Conservation (phyloP, 352 stramenopile species). For the Pythium chondricola region DNA sequence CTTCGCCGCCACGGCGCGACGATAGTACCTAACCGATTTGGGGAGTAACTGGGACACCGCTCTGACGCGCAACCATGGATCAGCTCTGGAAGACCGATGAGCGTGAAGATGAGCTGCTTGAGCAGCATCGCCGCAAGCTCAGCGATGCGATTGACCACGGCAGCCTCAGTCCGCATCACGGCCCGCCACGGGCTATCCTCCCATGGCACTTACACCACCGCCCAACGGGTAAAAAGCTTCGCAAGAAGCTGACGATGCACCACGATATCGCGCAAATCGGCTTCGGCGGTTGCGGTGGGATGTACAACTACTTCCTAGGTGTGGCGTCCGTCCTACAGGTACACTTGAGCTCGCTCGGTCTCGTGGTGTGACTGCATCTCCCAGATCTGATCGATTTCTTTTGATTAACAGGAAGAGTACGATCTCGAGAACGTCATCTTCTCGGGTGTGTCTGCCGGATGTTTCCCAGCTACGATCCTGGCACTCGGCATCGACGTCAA, state of each 20-base stretch:
- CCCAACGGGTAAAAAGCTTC: slow-evolving; percentile 15
- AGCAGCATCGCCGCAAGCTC: slow-evolving; percentile 12
- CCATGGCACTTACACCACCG: slow-evolving; percentile 32
- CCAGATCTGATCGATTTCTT: neutral
- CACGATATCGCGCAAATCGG: slow-evolving; percentile 63
- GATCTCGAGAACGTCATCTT: slow-evolving; percentile 67
- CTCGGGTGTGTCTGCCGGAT: slow-evolving; percentile 69
- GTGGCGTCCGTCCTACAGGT: slow-evolving; percentile 69
- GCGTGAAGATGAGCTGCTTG: slow-evolving; percentile 17
- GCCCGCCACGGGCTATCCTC: slow-evolving; percentile 9
- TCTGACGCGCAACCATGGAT: slow-evolving; percentile 21
- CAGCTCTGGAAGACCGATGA: slow-evolving; percentile 31
- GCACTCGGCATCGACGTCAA: slow-evolving; percentile 62
- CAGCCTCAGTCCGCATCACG: slow-evolving; percentile 8
- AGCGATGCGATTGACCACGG: slow-evolving; percentile 6
- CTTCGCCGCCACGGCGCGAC: no score
- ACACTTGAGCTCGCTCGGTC: neutral
- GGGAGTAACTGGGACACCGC: no score
- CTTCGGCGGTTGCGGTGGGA: slow-evolving; percentile 75
- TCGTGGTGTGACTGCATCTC: neutral
- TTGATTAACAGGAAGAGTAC: slow-evolving; percentile 49
- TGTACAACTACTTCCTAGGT: slow-evolving; percentile 86
- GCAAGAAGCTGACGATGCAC: slow-evolving; percentile 50
- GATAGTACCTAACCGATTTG: no score
- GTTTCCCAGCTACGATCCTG: slow-evolving; percentile 63